These are phyloP conservation scores for Styphnolobium japonicum DNA, from an alignment of 306 rosid genomes.

Conservation along the genomic window DNA sequence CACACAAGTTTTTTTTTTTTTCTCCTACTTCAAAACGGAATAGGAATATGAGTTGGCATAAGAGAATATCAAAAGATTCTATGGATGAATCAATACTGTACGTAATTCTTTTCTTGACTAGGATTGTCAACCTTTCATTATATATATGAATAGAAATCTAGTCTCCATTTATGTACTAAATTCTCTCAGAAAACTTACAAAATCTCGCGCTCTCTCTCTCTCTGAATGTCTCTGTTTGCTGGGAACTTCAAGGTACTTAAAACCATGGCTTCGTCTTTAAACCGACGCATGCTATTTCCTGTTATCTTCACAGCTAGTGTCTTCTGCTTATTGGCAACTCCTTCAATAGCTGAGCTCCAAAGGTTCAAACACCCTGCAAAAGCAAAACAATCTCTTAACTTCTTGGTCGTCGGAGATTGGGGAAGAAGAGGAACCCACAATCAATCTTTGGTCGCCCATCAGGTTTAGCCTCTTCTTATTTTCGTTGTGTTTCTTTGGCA, in stretches of 20 bases:
- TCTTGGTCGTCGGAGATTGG: slow-evolving; percentile 75
- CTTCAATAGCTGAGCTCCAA: slow-evolving; percentile 33
- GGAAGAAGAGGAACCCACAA: slow-evolving; percentile 64
- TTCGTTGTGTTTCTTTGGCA: not conserved
- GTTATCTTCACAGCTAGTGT: not conserved
- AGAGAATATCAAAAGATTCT: not conserved
- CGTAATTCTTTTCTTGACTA: slow-evolving; percentile 3
- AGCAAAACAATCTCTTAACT: slow-evolving; percentile 39
- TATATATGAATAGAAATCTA: not conserved
- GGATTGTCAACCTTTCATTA: not conserved
- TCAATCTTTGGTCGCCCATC: slow-evolving; percentile 62
- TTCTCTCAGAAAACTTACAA: not conserved
- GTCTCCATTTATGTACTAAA: not conserved
- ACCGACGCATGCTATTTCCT: not conserved
- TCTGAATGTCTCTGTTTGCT: no score
- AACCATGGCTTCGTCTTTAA: slow-evolving; percentile 30
- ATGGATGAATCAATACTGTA: not conserved
- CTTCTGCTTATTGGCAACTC: not conserved
- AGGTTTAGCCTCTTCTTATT: slow-evolving; percentile 28
- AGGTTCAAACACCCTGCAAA: slow-evolving; percentile 27
- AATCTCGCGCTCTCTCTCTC: not conserved
- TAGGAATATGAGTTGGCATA: not conserved
- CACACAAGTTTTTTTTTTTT: not conserved
- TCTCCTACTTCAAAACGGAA: not conserved
- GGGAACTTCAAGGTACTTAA: not conserved